These are phyloP conservation scores for Stylosanthes scabra DNA, from an alignment of 331 rosid species.

Conservation along the genomic window DNA sequence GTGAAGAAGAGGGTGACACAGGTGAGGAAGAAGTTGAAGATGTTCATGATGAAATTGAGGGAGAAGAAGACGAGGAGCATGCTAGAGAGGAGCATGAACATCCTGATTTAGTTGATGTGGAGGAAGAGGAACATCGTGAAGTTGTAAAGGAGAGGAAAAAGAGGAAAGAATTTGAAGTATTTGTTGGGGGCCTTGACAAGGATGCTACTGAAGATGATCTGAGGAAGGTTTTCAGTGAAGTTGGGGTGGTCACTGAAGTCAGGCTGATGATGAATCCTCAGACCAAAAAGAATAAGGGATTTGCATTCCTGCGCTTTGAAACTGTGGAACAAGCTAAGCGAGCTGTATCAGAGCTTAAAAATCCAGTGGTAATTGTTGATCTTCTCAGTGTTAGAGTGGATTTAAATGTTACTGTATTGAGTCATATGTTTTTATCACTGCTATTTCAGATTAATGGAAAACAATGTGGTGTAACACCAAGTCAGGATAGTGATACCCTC, in stretches of 20 bases:
- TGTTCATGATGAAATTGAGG: constrained; percentile 78
- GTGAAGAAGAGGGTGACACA: constrained; percentile 78
- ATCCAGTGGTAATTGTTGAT: constrained; percentile 76
- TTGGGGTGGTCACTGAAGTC: constrained; percentile 86
- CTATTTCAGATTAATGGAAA: constrained; percentile 92
- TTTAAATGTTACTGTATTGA: constrained; percentile 35
- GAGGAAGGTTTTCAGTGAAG: constrained; percentile 70
- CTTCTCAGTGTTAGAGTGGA: constrained; percentile 38
- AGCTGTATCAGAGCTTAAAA: constrained; percentile 76
- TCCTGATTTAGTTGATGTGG: constrained; percentile 62
- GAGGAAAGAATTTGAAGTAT: constrained; percentile 90
- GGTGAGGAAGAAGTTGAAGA: constrained; percentile 83
- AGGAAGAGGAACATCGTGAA: constrained; percentile 86
- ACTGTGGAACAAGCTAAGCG: constrained; percentile 89
- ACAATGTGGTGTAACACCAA: constrained; percentile 93
- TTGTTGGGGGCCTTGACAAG: constrained; percentile 96
- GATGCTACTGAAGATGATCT: constrained; percentile 87
- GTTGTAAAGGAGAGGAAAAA: constrained; percentile 87
- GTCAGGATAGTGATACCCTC: constrained; percentile 96
- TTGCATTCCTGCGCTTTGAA: constrained; percentile 93
- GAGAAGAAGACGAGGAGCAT: constrained; percentile 74
- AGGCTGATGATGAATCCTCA: constrained; percentile 96
- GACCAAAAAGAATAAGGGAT: constrained; percentile 93
- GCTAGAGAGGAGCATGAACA: constrained; percentile 59
- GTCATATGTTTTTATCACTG: constrained; percentile 40